Evolutionary conservation across 2,329 filamentous ascomycete genomes (phyloP), one percentile per base, ranked within the genome.

Genomic region (Bipolaris cookei): DNA sequence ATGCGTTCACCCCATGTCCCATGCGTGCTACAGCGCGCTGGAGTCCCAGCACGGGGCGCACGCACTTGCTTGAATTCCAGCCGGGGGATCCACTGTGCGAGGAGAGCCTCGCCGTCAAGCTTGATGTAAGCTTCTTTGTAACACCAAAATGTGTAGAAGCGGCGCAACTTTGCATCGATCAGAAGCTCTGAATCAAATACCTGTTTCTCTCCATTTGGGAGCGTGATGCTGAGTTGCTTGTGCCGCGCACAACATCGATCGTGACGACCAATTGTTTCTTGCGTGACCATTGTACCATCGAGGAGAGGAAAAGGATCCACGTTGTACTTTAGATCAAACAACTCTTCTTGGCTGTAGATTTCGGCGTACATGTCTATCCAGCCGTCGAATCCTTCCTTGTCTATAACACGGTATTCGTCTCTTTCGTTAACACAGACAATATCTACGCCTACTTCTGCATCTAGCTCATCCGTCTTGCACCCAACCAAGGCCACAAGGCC

Each of bases 101-200:
- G 80, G 56, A 94, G 80, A 0, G 89, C 90, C 67, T 93, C 89
- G 23, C 90, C 90, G 28, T 89, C 90, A 79, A 94, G 87, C 83
- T 93, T 94, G 75, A 93, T 87, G 72, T 91, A 93, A 0, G 90
- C 88, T 78, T 94, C 90, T 66, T 91, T 87, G 73, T 91, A 83
- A 73, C 88, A 91, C 88, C 90, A 94, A 57, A 90, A 85, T 1
- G 89, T 84, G 72, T 92, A 94, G 71, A 94, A 94, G 51, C 84
- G 82, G 4, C 89, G 82, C 25, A 93, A 78, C 69, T 87, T 88
- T 20, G 78, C 82, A 58, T 89, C 87, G 16, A 84, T 78, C n/a
- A 85, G 58, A 0, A 79, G 52, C 35, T 82, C 78, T 2, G 77
- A 79, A 34, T 70, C 73, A 58, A 83, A 77, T 1, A 46, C 67